Evolutionary conservation across 1,284 basidiomycete genomes (phyloP).

Genomic region (Leccinum fallax): DNA sequence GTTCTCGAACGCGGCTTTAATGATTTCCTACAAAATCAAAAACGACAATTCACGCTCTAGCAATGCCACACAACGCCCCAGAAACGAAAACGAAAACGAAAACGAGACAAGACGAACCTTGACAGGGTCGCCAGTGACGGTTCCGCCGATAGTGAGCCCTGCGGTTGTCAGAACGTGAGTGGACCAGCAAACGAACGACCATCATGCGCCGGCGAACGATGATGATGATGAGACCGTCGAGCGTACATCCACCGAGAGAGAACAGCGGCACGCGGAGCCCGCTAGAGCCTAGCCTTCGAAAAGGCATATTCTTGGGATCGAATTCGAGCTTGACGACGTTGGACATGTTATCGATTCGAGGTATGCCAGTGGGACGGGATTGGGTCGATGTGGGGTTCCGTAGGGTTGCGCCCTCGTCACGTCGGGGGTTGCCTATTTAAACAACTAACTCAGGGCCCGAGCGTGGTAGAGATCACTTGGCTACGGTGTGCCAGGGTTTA

Average conservation of each 20-base stretch:
- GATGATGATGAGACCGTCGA: background rate
- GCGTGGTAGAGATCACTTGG: background rate
- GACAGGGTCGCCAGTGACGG: slow-evolving; percentile 51
- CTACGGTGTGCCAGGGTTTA: background rate
- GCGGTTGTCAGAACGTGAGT: background rate
- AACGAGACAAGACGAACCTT: slow-evolving; percentile 34
- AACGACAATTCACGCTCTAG: background rate
- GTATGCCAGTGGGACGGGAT: background rate
- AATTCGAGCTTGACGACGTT: slow-evolving; percentile 36
- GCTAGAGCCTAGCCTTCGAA: slow-evolving; percentile 69
- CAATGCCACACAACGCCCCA: background rate
- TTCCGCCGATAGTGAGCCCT: slow-evolving; percentile 49
- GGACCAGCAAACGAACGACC: background rate
- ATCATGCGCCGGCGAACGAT: background rate
- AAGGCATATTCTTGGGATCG: slow-evolving; percentile 67
- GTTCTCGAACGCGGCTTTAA: slow-evolving; percentile 47
- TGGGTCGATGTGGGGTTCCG: background rate
- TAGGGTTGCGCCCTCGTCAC: background rate
- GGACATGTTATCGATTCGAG: slow-evolving; percentile 15
- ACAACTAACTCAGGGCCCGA: background rate
- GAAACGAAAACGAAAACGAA: background rate
- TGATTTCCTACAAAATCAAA: slow-evolving; percentile 36
- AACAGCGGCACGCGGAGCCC: slow-evolving; percentile 78
- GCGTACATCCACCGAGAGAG: slow-evolving; percentile 74
- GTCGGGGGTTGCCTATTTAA: background rate